These are phyloP conservation scores for Castanea mollissima DNA, from an alignment of 306 rosid genomes.

Conservation along the genomic window DNA sequence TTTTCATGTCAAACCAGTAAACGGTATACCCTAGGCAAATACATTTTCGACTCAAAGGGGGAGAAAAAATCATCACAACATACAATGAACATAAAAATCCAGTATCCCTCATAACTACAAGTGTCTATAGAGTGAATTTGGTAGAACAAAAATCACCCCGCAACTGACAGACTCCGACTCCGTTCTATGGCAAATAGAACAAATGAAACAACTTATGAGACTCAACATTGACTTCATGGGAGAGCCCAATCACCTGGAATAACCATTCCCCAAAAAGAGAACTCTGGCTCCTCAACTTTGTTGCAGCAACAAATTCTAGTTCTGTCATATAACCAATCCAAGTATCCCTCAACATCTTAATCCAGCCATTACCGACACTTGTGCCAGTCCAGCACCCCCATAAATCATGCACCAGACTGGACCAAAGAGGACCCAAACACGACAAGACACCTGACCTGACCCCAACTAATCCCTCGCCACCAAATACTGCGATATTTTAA, in stretches of 20 bases:
- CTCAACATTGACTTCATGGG: conserved; percentile 28
- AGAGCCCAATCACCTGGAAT: conserved; percentile 27
- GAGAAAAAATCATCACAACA: conserved; percentile 7
- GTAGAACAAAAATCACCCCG: conserved; percentile 43
- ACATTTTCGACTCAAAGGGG: neutral
- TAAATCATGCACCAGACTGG: conserved; percentile 29
- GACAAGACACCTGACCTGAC: conserved; percentile 33
- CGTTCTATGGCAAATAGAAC: conserved; percentile 25
- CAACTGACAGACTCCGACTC: conserved; percentile 35
- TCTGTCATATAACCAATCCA: conserved; percentile 27
- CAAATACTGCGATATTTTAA: conserved; percentile 40
- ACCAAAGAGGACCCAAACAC: conserved; percentile 32
- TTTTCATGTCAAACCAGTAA: conserved; percentile 10
- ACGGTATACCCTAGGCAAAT: conserved; percentile 14
- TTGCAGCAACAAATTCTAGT: conserved; percentile 34
- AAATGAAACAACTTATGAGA: conserved; percentile 19
- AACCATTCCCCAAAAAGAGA: conserved; percentile 25
- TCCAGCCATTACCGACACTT: conserved; percentile 43
- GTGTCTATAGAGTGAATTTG: conserved; percentile 24
- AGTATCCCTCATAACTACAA: conserved; percentile 20
- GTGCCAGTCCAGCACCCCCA: conserved; percentile 37
- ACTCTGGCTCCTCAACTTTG: conserved; percentile 24
- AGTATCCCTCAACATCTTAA: conserved; percentile 31
- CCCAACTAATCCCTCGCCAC: conserved; percentile 31
- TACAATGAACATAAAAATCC: conserved; percentile 28